phyloP scores from a whole-genome alignment of 805 yeast genomes.

The Kuraishia molischiana region DNA sequence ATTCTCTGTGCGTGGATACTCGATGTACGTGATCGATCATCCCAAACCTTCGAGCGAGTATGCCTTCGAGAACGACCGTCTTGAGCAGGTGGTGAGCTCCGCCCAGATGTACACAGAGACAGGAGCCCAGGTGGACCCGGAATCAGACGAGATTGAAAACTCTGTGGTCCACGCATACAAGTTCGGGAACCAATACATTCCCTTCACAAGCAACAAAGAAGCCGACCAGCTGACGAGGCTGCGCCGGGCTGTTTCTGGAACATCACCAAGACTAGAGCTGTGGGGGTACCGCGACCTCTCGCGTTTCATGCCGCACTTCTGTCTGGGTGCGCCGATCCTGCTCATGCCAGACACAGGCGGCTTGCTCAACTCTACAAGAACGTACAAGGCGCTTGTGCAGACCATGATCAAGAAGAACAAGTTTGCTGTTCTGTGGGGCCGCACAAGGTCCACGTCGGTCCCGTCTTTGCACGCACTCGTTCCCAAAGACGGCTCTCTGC shows the following conservation, averaged over 20 bases:
- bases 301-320: constrained; percentile 40
- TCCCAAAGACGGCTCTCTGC: constrained; percentile 36
- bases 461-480: constrained; percentile 53
- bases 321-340: constrained; percentile 45
- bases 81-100: constrained; percentile 40
- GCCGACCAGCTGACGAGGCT: not conserved
- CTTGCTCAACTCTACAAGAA: constrained; percentile 51
- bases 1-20: constrained; percentile 65
- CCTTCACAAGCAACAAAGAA: constrained; percentile 13
- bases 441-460: constrained; percentile 36
- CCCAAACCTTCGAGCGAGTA: constrained; percentile 31
- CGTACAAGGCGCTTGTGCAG: constrained; percentile 60
- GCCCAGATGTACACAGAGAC: constrained; percentile 20
- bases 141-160: not conserved
- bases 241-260: not conserved
- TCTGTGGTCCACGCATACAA: constrained; percentile 6
- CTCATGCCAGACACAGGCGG: constrained; percentile 55
- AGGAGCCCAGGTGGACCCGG: not conserved
- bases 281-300: constrained; percentile 52
- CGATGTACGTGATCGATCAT: constrained; percentile 47
- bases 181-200: constrained; percentile 37
- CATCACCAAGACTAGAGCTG: constrained; percentile 44
- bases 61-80: constrained; percentile 34
- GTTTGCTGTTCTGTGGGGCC: constrained; percentile 70
- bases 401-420: constrained; percentile 39